A percentile compares a stretch with the other conserved stretches of the same genome.
Conservation (phyloP, 192 early-diverging fungal genomes). For the Coemansia furcata region DNA sequence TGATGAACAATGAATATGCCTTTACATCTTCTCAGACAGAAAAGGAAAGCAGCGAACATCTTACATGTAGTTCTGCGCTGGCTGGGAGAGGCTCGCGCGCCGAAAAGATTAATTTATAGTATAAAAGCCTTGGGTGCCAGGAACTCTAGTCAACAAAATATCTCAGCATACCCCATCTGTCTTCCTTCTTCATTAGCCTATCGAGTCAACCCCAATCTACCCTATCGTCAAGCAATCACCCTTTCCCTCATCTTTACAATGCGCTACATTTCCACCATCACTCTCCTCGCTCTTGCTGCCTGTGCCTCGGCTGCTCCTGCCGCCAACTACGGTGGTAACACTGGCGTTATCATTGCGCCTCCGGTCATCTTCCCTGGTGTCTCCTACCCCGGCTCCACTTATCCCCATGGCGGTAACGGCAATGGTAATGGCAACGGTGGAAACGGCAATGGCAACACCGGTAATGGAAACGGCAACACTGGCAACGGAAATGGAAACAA, state of each 20-base stretch:
- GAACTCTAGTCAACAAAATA: not conserved
- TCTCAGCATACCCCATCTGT: not conserved
- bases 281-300: slow-evolving; percentile 25
- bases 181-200: not conserved
- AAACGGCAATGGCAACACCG: slow-evolving; percentile 13
- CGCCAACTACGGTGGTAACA: slow-evolving; percentile 30
- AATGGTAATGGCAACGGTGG: not conserved
- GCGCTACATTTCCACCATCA: slow-evolving; percentile 32
- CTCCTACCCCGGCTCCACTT: slow-evolving; percentile 10
- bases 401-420: slow-evolving; percentile 14
- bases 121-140: not conserved
- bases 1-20: not conserved
- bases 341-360: slow-evolving; percentile 21
- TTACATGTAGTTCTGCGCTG: not conserved
- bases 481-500: slow-evolving; percentile 1
- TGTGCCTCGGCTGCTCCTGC: slow-evolving; percentile 32
- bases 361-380: slow-evolving; percentile 13
- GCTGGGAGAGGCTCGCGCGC: not conserved
- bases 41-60: not conserved
- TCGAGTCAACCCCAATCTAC: not conserved
- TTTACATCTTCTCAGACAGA: not conserved
- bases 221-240: not conserved
- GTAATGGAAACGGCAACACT: not conserved
- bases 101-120: not conserved
- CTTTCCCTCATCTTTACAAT: slow-evolving; percentile 11